Evolutionary conservation across 345 rosid species (phyloP), one percentile per base, ranked within the genome.

Genomic region (Eucalyptus globulus): DNA sequence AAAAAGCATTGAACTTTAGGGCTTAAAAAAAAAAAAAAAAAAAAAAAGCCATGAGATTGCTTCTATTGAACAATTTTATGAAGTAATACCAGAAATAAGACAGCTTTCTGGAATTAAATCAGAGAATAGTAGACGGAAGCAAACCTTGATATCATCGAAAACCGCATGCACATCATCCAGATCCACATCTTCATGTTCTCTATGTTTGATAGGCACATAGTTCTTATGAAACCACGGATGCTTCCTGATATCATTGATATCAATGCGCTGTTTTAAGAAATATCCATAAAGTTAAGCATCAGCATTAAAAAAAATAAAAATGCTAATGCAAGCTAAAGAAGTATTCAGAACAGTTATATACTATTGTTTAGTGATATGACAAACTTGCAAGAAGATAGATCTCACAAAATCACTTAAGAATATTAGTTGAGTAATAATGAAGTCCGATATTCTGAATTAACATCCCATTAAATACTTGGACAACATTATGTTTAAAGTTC

Each of bases 121-220:
- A 49, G 87, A 49, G 49, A 76, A 88, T 7, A 56, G 31, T 81
- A n/a, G 86, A n/a, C 54, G 14, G 86, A 47, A 56, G 89, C 95
- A 27, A 90, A 95, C 99, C 99, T 98, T 97, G 87, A 95, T 96
- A 90, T 95, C 97, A 67, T 95, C 94, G 91, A 98, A 98, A 90
- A 95, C 99, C 49, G 97, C 98, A 89, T 89, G 88, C 87, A 97
- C 91, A 87, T 95, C 98, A 91, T 96, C 97, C 93, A 96, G 90
- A 93, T 94, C 95, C 89, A 96, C 98, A 92, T 93, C 93, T 87
- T 91, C 95, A 47, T 92, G 95, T 89, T 93, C 95, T 34, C 53
- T 93, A 88, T 90, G 93, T 91, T 76, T 93, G 88, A 90, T 91
- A 88, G 96, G 98, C 90, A 90, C 90, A 89, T 96, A 98, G 89